phyloP scores from a whole-genome alignment of 176 grass and related monocot species.

The Sorghum bicolor region Sorghum_bicolor_NCBIv3 NC_012870.2:53107501-53108000 shows the following conservation, averaged over 20 bases:
- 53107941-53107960: constrained; percentile 46
- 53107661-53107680: not conserved
- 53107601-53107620: not conserved
- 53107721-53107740: not conserved
- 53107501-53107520: constrained; percentile 32
- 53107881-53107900: constrained; percentile 1
- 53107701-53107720: not conserved
- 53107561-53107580: not conserved
- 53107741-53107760: constrained; percentile 1
- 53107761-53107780: constrained; percentile 64
- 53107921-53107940: constrained; percentile 70
- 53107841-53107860: not conserved
- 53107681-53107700: constrained; percentile 1
- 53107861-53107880: not conserved
- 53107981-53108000: constrained; percentile 51
- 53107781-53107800: constrained; percentile 71
- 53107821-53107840: constrained; percentile 43
- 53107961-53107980: constrained; percentile 53
- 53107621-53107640: not conserved
- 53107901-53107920: constrained; percentile 10
- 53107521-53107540: constrained; percentile 4
- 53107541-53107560: not conserved
- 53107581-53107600: not conserved
- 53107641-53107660: not conserved
- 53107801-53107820: constrained; percentile 61